A percentile compares a stretch with the other conserved stretches of the same genome.
These are phyloP conservation scores for Wickerhamiella allomyrinae DNA, from an alignment of 805 yeast genomes.

Conservation along the genomic window DNA sequence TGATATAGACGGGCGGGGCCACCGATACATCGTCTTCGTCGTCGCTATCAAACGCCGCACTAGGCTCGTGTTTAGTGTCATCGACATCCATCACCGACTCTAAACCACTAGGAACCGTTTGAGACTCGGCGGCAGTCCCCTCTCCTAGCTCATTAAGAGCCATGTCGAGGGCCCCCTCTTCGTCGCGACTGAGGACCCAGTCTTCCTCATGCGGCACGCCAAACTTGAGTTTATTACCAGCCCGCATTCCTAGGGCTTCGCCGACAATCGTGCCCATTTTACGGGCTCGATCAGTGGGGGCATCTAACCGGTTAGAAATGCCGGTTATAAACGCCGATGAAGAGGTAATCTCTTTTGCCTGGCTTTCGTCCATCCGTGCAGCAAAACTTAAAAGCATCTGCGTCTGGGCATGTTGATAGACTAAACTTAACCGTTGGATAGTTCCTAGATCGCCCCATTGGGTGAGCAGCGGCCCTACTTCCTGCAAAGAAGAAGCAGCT, in stretches of 20 bases:
- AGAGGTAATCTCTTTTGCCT: slow-evolving; percentile 24
- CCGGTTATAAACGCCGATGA: slow-evolving; percentile 32
- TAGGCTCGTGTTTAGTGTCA: slow-evolving; percentile 22
- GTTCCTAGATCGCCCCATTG: slow-evolving; percentile 28
- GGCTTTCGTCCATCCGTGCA: slow-evolving; percentile 15
- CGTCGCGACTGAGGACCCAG: slow-evolving; percentile 13
- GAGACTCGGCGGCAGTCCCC: not conserved
- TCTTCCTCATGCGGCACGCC: slow-evolving; percentile 15
- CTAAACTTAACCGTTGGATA: slow-evolving; percentile 29
- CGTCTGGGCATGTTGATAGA: slow-evolving; percentile 36
- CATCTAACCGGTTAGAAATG: slow-evolving; percentile 41
- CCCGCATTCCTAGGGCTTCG: slow-evolving; percentile 25
- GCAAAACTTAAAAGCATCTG: slow-evolving; percentile 30
- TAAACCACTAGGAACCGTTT: not conserved
- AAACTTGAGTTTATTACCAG: slow-evolving; percentile 20
- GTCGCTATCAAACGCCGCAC: slow-evolving; percentile 16
- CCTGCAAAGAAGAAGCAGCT: slow-evolving; percentile 5
- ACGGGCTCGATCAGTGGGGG: slow-evolving; percentile 34
- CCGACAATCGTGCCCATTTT: slow-evolving; percentile 45
- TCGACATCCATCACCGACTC: not conserved
- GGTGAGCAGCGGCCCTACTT: slow-evolving; percentile 8
- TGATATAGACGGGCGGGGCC: slow-evolving; percentile 50
- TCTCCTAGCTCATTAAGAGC: slow-evolving; percentile 1
- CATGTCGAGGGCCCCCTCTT: slow-evolving; percentile 8
- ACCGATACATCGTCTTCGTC: slow-evolving; percentile 25